Evolutionary conservation across 345 rosid species (phyloP), one percentile per base, ranked within the genome.

Genomic region (Citrus medica): DNA sequence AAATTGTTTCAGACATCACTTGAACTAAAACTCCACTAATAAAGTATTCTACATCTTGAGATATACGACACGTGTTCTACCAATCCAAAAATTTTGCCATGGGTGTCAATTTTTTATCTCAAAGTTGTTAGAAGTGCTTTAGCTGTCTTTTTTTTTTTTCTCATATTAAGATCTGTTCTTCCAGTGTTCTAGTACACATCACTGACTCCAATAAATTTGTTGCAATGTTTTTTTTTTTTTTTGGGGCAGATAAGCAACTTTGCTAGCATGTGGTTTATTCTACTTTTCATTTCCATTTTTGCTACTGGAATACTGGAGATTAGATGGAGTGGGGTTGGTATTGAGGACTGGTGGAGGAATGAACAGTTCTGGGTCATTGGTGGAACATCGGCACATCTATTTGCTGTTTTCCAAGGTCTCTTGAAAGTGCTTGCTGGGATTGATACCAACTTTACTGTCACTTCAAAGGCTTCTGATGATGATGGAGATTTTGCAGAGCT

Each of bases 331-430:
- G 97, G 98, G 67, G 91, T 96, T 37, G 82, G 97, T 77, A 91
- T 96, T 63, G 99, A 96, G 64, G 99, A 96, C 79, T 96, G 97
- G 99, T 96, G 99, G 99, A 96, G 99, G 79, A 96, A 95, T 46
- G 99, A 95, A 84, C 99, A 95, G 84, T 95, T 95, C 82, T 95
- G 99, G 99, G 99, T 95, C 79, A 96, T 96, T 4, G 99, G 99
- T 60, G 99, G 99, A 35, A 96, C 99, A 59, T 96, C 99, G 0
- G 98, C 99, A 63, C 99, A 96, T 85, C 95, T 96, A 46, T 96
- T 96, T 56, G 99, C 99, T 0, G 99, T 96, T 78, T 96, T 96
- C 90, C 99, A 96, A 82, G 99, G 99, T 69, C 92, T 96, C 59
- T 86, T 96, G 66, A 95, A 95, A 79, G 99, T 95, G 66, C 98